Evolutionary conservation across 345 rosid genomes (phyloP).

Genomic region (Gynandropsis gynandra): DNA sequence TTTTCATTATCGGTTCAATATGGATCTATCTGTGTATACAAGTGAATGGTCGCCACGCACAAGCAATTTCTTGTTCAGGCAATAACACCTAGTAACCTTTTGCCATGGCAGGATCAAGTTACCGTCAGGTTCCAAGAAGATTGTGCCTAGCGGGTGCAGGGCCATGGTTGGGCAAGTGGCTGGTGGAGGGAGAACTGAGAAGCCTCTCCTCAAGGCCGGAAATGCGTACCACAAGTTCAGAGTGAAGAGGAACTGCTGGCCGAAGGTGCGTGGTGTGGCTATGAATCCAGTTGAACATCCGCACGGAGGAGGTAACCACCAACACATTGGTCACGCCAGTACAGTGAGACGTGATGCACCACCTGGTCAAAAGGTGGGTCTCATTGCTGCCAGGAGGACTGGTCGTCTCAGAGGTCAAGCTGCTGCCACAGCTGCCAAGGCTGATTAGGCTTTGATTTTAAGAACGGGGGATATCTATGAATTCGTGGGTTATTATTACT

Average conservation of each 20-base stretch:
- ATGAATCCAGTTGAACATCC: conserved; percentile 65
- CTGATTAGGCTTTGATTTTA: neutral
- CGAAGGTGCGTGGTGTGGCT: conserved; percentile 56
- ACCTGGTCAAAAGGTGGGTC: conserved; percentile 58
- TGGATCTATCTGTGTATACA: no score
- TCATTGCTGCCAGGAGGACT: conserved; percentile 50
- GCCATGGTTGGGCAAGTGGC: conserved; percentile 57
- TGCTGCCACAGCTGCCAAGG: neutral
- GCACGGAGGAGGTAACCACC: conserved; percentile 60
- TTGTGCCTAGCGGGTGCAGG: conserved; percentile 43
- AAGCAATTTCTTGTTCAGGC: neutral
- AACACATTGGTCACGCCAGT: conserved; percentile 53
- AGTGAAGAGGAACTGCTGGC: conserved; percentile 58
- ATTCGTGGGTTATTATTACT: neutral
- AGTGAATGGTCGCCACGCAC: neutral
- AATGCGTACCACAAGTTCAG: conserved; percentile 48
- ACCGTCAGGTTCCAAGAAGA: conserved; percentile 48
- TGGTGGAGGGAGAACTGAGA: conserved; percentile 56
- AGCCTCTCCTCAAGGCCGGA: conserved; percentile 51
- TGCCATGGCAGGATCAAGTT: conserved; percentile 34
- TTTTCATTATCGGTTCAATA: no score
- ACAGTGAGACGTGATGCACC: conserved; percentile 50
- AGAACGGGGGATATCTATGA: neutral
- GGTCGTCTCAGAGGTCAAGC: neutral
- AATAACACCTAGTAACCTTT: neutral